A percentile compares a stretch with the other conserved stretches of the same genome.
phyloP scores from a whole-genome alignment of 2,329 filamentous ascomycete genomes.

The Aspergillus sclerotialis region DNA sequence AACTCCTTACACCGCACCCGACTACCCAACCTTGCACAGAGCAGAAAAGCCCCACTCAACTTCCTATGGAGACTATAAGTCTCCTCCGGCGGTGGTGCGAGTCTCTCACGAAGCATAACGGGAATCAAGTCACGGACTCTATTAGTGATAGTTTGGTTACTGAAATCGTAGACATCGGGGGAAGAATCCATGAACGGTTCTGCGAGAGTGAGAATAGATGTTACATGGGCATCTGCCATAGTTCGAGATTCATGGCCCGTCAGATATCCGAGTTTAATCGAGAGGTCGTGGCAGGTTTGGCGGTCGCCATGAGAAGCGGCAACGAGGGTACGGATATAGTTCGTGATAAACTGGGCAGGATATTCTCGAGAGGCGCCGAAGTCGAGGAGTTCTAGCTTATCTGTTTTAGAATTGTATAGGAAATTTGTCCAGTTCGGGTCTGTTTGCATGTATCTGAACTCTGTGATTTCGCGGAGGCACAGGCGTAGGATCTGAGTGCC shows the following conservation, averaged over 20 bases:
- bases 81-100: slow-evolving; percentile 91
- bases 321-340: slow-evolving; percentile 72
- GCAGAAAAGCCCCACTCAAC: slow-evolving; percentile 85
- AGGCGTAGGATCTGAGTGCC: slow-evolving; percentile 88
- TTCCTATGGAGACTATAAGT: slow-evolving; percentile 95
- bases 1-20: slow-evolving; percentile 72
- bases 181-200: slow-evolving; percentile 77
- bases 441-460: slow-evolving; percentile 98
- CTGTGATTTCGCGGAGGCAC: slow-evolving; percentile 84
- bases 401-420: slow-evolving; percentile 67
- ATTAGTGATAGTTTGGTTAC: slow-evolving; percentile 92
- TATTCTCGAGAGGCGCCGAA: slow-evolving; percentile 90
- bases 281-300: slow-evolving; percentile 57
- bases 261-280: slow-evolving; percentile 76
- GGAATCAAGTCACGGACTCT: slow-evolving; percentile 83
- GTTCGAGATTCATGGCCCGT: slow-evolving; percentile 77
- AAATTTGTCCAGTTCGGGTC: slow-evolving; percentile 99
- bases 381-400: slow-evolving; percentile 82
- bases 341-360: slow-evolving; percentile 68
- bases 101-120: slow-evolving; percentile 80
- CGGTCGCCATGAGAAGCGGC: slow-evolving; percentile 70
- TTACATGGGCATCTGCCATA: slow-evolving; percentile 89
- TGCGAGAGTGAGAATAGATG: slow-evolving; percentile 79
- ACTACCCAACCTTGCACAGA: slow-evolving; percentile 82
- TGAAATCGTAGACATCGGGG: slow-evolving; percentile 83